Base-by-base conservation (phyloP, 2,329 filamentous ascomycete genomes). In the Fonsecaea pedrosoi region DNA sequence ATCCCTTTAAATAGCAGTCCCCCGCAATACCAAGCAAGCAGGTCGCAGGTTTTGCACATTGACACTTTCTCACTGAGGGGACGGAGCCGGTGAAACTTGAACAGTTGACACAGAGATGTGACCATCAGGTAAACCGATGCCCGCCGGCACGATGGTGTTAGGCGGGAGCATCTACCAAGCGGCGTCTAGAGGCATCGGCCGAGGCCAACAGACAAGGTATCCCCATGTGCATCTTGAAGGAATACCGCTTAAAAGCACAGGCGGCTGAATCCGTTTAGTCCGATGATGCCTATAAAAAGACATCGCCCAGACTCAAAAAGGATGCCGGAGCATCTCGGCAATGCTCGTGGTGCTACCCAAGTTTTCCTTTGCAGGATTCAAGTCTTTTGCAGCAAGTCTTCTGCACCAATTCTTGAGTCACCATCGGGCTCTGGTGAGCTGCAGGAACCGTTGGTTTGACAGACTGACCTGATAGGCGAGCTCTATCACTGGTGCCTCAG, bases 211-310 rank as follows among this genome's bases (percentile, higher is more conserved):
- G 59, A 35, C 59, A 60, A 35, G 37, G 37, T 48, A 25, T 13
- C n/a, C 38, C 57, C 15, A 40, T 32, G n/a, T 13, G 6, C 45
- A n/a, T 34, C 9, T 13, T 55, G 32, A 38, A 42, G 25, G 57
- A 25, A 60, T 32, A 38, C 57, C 13, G 55, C 38, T 15, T 32
- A 32, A 38, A 40, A 34, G 37, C 55, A 18, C 13, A 25, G 55
- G 34, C 12, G 38, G 56, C 56, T 45, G 37, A 30, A 30, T 60
- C 37, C 18, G 30, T 15, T 12, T 50, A 60, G 58, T 60, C 42
- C 42, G 42, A 9, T 18, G 32, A 32, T 34, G 58, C 50, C 60
- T 62, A 62, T 62, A 62, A 62, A 62, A 62, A 62, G 60, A 62
- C 53, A 18, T 38, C 32, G n/a, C 13, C 48, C 48, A 48, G 38